A percentile compares a stretch with the other conserved stretches of the same genome.
Evolutionary conservation across 148 eudicot genomes (phyloP).

Genomic region (Persicaria maculosa): DNA sequence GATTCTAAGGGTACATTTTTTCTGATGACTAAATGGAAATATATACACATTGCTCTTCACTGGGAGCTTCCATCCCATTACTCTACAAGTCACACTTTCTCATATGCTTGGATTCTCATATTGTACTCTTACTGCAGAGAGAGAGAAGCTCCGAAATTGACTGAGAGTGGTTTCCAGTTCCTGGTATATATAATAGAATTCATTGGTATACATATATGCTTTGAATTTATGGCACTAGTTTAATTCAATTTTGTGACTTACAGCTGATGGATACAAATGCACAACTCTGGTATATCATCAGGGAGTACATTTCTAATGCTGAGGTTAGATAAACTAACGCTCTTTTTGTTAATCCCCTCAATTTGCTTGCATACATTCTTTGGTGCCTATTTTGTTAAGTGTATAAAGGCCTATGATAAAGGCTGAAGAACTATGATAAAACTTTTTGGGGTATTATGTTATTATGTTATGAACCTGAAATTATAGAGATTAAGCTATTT

Average conservation of each 20-base stretch:
- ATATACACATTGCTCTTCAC: not conserved
- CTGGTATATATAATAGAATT: constrained; percentile 42
- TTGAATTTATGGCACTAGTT: not conserved
- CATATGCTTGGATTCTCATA: constrained; percentile 9
- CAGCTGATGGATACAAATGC: constrained; percentile 99
- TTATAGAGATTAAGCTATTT: not conserved
- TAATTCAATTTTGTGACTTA: constrained; percentile 22
- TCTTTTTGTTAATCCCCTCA: not conserved
- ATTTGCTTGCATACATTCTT: not conserved
- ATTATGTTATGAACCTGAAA: not conserved
- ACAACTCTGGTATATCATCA: constrained; percentile 95
- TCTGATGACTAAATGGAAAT: not conserved
- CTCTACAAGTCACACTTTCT: constrained; percentile 12
- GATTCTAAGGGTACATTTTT: too few relatives aligned
- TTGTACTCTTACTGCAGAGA: constrained; percentile 38
- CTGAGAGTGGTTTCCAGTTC: constrained; percentile 94
- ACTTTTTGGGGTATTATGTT: not conserved
- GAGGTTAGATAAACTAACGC: constrained; percentile 46
- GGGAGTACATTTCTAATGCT: constrained; percentile 86
- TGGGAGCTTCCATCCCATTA: not conserved
- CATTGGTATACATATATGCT: not conserved
- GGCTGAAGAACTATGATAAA: not conserved
- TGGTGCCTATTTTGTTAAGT: not conserved
- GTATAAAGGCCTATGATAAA: not conserved
- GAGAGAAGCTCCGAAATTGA: constrained; percentile 74